Base-by-base conservation (phyloP, 2,329 filamentous ascomycete species). In the Beauveria varroae region DNA sequence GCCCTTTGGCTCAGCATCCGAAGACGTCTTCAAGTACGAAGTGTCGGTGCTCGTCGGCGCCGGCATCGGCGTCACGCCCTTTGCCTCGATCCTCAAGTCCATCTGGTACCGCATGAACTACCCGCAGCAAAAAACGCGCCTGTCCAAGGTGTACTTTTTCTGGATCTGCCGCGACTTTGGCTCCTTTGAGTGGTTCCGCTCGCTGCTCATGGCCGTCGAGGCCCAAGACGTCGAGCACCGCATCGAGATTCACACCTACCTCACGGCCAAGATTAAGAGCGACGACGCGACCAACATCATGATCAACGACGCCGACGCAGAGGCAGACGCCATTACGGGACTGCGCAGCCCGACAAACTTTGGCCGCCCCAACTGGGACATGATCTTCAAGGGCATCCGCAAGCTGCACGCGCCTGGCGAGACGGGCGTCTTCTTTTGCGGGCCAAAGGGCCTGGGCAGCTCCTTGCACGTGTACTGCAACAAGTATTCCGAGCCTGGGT, bases 41-140 rank as follows among this genome's bases (percentile, higher is more conserved):
- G 81, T 91, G 44, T 84, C 89, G 6, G 79, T 93, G 28, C 82
- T 93, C n/a, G 87, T 89, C 63, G 90, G 90, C 63, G 90, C 89
- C 1, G 90, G 90, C 73, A 93, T 93, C 65, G 90, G 90, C 66
- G 89, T 93, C 14, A 93, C 90, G n/a, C 90, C 90, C 0, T 93
- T 92, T 75, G 90, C 90, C 14, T 91, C 89, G 0, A 93, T 93
- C 67, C 81, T 93, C 70, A 96, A 96, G 80, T 92, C 88, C 58
- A 93, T 96, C 75, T 96, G 91, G 91, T 96, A 95, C 79, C 86
- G 90, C 55, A 92, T 93, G 87, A 93, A 92, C 80, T 93, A 91
- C 75, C 88, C 89, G 3, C 87, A 90, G 72, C 85, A 87, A 74
- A 89, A 88, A 76, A 93, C 89, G 3, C 82, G 89, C 4, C 81